phyloP scores from a whole-genome alignment of 805 yeast genomes.

The Candida chilensis region DNA sequence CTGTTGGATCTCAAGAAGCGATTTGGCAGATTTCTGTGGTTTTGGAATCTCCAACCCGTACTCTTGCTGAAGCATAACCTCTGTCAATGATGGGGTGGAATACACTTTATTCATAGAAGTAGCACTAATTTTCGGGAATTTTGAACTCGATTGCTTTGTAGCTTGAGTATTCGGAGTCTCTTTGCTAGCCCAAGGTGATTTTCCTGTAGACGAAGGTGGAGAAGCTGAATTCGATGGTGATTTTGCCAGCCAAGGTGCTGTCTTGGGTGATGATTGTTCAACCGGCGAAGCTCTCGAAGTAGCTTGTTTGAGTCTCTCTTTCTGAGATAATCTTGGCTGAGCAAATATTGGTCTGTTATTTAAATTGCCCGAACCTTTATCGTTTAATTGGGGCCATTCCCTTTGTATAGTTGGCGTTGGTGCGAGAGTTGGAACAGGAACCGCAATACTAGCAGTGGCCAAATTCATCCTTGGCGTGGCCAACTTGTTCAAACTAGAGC shows the following conservation, averaged over 20 bases:
- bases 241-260: too few species aligned
- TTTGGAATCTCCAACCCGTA: conserved; percentile 20
- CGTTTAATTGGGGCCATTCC: not conserved
- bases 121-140: conserved; percentile 7
- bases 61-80: conserved; percentile 39
- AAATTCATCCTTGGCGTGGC: too few species aligned
- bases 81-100: conserved; percentile 25
- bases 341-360: not conserved
- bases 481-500: too few species aligned
- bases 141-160: conserved; percentile 8
- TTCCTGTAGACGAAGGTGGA: not conserved
- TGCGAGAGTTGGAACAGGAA: too few species aligned
- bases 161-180: too few species aligned
- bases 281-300: too few species aligned
- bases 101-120: too few species aligned
- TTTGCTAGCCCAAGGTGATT: conserved; percentile 1
- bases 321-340: not conserved
- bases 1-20: conserved; percentile 64
- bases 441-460: too few species aligned
- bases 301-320: conserved; percentile 3
- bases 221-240: not conserved
- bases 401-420: not conserved
- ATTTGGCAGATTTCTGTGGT: conserved; percentile 20
- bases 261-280: too few species aligned
- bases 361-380: too few species aligned